Percentiles rank a stretch among this genome's conserved stretches.
These are phyloP conservation scores for Coelomomyces lativittatus DNA, from an alignment of 371 early-diverging fungal species.

Conservation along the genomic window DNA sequence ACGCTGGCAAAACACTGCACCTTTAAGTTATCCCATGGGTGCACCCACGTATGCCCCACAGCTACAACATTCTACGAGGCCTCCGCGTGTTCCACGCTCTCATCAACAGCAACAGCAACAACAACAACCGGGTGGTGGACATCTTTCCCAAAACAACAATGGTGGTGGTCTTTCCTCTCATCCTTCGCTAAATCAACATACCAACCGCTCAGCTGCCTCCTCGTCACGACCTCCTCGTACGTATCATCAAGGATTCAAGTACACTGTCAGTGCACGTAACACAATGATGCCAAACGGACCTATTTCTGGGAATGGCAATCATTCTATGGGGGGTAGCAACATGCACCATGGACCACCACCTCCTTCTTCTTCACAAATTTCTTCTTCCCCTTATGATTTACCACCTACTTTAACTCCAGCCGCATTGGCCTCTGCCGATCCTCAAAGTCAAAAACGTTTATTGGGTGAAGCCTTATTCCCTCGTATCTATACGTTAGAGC, in stretches of 20 bases:
- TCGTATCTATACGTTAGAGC: slow-evolving; percentile 41
- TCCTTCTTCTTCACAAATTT: slow-evolving; percentile 1
- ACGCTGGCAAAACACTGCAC: neutral
- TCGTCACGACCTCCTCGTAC: neutral
- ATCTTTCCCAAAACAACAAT: neutral
- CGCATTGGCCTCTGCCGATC: slow-evolving; percentile 55
- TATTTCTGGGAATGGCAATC: slow-evolving; percentile 2
- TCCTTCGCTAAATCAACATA: neutral
- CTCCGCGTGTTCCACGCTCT: neutral
- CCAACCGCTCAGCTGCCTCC: neutral
- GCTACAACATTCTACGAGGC: neutral
- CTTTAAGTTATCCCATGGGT: neutral
- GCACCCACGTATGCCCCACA: neutral
- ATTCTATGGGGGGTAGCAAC: slow-evolving; percentile 11
- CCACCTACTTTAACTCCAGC: slow-evolving; percentile 45
- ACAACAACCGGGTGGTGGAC: slow-evolving; percentile 3
- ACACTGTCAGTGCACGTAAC: slow-evolving; percentile 29
- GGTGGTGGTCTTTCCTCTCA: neutral
- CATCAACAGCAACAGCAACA: slow-evolving; percentile 7
- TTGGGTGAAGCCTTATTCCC: slow-evolving; percentile 90
- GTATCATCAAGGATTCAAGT: slow-evolving; percentile 28
- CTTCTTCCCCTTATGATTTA: neutral
- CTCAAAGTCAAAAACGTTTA: slow-evolving; percentile 79
- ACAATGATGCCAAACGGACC: slow-evolving; percentile 10
- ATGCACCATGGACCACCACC: slow-evolving; percentile 11